Conservation (phyloP, 305 asterid genomes). For the Andrographis paniculata region DNA sequence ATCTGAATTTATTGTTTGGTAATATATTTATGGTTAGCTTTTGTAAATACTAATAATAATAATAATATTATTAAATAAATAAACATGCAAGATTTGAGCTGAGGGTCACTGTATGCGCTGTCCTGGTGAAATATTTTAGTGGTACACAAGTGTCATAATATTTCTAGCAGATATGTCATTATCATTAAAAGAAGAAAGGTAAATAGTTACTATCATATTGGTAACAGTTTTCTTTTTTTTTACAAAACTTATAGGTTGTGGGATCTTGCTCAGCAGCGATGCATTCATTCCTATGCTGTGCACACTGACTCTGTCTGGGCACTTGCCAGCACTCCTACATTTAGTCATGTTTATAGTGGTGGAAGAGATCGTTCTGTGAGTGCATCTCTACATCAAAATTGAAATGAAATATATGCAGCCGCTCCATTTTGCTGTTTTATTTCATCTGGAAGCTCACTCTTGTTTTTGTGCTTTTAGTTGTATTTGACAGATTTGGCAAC, state of each 20-base stretch:
- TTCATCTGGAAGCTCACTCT: not conserved
- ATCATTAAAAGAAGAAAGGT: no score
- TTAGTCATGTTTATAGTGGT: constrained; percentile 95
- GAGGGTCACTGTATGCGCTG: no score
- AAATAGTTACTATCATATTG: no score
- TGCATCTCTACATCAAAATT: constrained; percentile 15
- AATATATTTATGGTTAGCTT: no score
- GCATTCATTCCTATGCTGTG: constrained; percentile 96
- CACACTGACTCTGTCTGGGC: constrained; percentile 99
- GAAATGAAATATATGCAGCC: not conserved
- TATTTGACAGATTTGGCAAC: constrained; percentile 87
- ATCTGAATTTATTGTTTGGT: no score
- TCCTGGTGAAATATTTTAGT: no score
- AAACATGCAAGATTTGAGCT: no score
- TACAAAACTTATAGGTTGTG: constrained; percentile 44
- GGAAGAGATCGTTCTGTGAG: constrained; percentile 97
- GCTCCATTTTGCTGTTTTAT: not conserved
- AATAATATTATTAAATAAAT: no score
- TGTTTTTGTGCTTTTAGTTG: constrained; percentile 36
- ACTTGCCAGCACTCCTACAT: constrained; percentile 87
- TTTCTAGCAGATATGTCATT: no score
- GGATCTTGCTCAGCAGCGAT: constrained; percentile 99
- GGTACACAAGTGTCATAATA: no score
- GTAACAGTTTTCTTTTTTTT: no score
- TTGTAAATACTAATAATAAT: no score